Conservation (phyloP, 371 early-diverging fungal genomes). For the Lichtheimia ornata region DNA sequence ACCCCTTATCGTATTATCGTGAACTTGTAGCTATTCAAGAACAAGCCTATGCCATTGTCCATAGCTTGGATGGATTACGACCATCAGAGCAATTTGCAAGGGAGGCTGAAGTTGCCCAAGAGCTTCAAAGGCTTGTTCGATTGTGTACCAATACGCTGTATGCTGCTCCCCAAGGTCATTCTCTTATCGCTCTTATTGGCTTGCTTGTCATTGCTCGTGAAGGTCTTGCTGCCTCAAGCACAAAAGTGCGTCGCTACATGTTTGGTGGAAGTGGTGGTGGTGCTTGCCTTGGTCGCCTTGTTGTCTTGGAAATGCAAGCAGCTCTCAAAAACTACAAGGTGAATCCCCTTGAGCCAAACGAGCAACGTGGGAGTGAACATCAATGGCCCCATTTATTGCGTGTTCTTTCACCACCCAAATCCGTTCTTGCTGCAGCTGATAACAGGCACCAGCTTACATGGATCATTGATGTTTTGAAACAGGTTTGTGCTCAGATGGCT, state of each 20-base stretch:
- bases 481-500: slow-evolving; percentile 13
- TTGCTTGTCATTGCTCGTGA: slow-evolving; percentile 30
- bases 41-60: slow-evolving; percentile 21
- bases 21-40: slow-evolving; percentile 18
- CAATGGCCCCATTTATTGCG: slow-evolving; percentile 8
- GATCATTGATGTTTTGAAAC: slow-evolving; percentile 4
- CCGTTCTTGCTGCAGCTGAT: neutral
- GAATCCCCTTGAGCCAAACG: too few species aligned
- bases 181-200: slow-evolving; percentile 23
- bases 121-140: slow-evolving; percentile 23
- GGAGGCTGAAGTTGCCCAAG: slow-evolving; percentile 23
- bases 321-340: slow-evolving; percentile 34
- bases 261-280: slow-evolving; percentile 28
- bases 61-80: slow-evolving; percentile 27
- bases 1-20: slow-evolving; percentile 1
- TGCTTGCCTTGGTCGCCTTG: slow-evolving; percentile 31
- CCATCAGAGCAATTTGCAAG: slow-evolving; percentile 38
- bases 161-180: slow-evolving; percentile 13
- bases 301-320: slow-evolving; percentile 38
- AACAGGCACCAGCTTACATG: neutral
- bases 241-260: slow-evolving; percentile 34
- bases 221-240: slow-evolving; percentile 18
- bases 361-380: too few species aligned
- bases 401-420: slow-evolving; percentile 8
- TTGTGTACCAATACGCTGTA: slow-evolving; percentile 19